These are phyloP conservation scores for Teunomyces kruisii DNA, from an alignment of 805 yeast species.

Conservation along the genomic window DNA sequence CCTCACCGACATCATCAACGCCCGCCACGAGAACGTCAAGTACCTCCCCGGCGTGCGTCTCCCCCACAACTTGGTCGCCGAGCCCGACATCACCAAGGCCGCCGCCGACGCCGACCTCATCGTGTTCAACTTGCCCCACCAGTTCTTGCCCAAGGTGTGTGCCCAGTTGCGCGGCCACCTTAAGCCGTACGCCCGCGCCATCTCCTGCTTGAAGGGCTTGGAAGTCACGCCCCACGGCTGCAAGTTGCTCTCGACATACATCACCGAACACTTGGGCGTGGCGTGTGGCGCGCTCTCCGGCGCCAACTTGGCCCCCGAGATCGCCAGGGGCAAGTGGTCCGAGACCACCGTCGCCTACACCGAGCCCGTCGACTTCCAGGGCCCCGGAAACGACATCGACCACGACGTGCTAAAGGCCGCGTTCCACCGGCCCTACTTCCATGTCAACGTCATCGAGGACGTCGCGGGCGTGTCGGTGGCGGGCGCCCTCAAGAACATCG, in stretches of 20 bases:
- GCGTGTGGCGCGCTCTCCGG: constrained; percentile 48
- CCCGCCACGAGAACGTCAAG: constrained; percentile 44
- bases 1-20: constrained; percentile 44
- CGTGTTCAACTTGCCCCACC: constrained; percentile 48
- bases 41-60: constrained; percentile 44
- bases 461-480: constrained; percentile 48
- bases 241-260: constrained; percentile 43
- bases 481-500: constrained; percentile 48
- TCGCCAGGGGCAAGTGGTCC: constrained; percentile 47
- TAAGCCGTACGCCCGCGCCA: constrained; percentile 39
- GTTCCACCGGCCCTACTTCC: constrained; percentile 49
- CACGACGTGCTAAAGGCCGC: constrained; percentile 39
- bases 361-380: constrained; percentile 38
- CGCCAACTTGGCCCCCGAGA: constrained; percentile 49
- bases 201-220: constrained; percentile 47
- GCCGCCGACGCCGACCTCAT: constrained; percentile 43
- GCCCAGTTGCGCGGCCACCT: constrained; percentile 40
- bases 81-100: constrained; percentile 38
- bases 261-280: constrained; percentile 44
- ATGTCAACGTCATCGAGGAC: constrained; percentile 44
- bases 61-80: constrained; percentile 42
- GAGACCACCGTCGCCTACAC: constrained; percentile 47
- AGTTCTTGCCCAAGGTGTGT: constrained; percentile 41
- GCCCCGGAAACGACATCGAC: constrained; percentile 43
- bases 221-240: constrained; percentile 45